Percentiles rank a stretch among this genome's conserved stretches.
These are phyloP conservation scores for Solanum rostratum DNA, from an alignment of 257 asterid genomes.

Conservation along the genomic window DNA sequence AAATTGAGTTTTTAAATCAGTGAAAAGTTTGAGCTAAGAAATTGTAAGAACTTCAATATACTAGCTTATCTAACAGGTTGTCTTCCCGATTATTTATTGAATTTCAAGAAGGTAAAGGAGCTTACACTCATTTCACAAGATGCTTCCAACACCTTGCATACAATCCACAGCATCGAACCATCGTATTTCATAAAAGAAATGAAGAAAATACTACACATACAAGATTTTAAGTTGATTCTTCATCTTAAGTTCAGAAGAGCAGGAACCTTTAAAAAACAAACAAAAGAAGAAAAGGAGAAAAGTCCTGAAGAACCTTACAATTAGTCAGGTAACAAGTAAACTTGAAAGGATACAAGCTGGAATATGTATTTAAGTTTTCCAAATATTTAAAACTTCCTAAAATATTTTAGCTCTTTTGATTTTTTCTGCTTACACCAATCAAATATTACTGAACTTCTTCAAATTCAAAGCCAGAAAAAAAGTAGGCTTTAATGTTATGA, in stretches of 20 bases:
- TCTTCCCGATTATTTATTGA: not conserved
- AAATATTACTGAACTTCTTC: not conserved
- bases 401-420: not conserved
- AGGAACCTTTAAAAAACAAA: not conserved
- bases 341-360: not conserved
- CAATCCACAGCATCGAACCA: not conserved
- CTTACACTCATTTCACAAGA: not conserved
- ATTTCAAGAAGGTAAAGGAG: not conserved
- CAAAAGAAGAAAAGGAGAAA: not conserved
- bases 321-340: not conserved
- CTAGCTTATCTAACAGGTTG: not conserved
- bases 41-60: not conserved
- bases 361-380: not conserved
- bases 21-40: not conserved
- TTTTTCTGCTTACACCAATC: not conserved
- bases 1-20: not conserved
- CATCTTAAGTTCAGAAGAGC: not conserved
- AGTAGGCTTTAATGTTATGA: not conserved
- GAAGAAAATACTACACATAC: not conserved
- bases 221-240: not conserved
- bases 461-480: not conserved
- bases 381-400: not conserved
- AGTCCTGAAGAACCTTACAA: not conserved
- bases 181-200: not conserved
- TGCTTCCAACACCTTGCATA: not conserved